These are phyloP conservation scores for Pilasporangium apinafurcum DNA, from an alignment of 352 stramenopile genomes.

Conservation along the genomic window DNA sequence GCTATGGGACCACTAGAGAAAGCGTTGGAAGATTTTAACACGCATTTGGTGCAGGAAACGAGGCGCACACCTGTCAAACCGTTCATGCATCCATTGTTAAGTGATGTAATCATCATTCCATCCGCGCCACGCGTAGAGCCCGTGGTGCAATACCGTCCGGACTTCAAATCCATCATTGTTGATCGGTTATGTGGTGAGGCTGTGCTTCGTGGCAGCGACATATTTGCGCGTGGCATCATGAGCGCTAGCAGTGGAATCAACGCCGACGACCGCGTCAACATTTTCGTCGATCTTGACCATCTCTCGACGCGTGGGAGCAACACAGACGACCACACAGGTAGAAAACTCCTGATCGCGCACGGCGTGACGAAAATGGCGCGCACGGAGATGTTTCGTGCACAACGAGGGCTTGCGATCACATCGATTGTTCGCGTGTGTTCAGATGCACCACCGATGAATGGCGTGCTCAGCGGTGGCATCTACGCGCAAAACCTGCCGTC, in stretches of 20 bases:
- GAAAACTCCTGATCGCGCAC: constrained; percentile 74
- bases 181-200: constrained; percentile 91
- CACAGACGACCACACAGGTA: constrained; percentile 60
- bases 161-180: constrained; percentile 73
- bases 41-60: constrained; percentile 27
- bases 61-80: constrained; percentile 27
- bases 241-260: constrained; percentile 84
- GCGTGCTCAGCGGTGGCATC: constrained; percentile 71
- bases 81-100: constrained; percentile 29
- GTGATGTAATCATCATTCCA: constrained; percentile 65
- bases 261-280: constrained; percentile 67
- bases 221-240: constrained; percentile 91
- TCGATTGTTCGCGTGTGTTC: constrained; percentile 63
- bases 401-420: constrained; percentile 57
- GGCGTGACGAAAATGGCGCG: constrained; percentile 66
- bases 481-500: constrained; percentile 94
- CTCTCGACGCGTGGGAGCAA: constrained; percentile 65
- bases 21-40: constrained; percentile 52
- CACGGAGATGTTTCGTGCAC: constrained; percentile 72
- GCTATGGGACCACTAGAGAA: constrained; percentile 34
- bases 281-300: constrained; percentile 85
- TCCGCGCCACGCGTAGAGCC: constrained; percentile 33
- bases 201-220: constrained; percentile 90
- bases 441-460: constrained; percentile 87
- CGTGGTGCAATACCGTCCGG: constrained; percentile 9